phyloP scores from a whole-genome alignment of 2,329 filamentous ascomycete genomes.

The Ophiocordyceps sinensis region DNA sequence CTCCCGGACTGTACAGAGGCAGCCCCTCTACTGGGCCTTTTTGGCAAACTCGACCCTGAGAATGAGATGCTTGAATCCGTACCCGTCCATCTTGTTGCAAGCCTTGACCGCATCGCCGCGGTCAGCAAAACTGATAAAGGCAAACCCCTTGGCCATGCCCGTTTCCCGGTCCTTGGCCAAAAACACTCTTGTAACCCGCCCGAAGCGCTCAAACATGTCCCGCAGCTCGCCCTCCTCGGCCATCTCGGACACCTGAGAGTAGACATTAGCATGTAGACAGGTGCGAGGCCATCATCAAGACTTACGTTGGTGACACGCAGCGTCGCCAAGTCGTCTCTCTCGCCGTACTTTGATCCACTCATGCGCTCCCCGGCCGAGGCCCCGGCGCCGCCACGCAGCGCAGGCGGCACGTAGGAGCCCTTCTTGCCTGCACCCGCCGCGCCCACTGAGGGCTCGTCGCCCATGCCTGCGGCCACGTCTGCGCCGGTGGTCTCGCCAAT shows the following conservation, averaged over 20 bases:
- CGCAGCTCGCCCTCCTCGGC: conserved; percentile 91
- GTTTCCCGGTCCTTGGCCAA: conserved; percentile 96
- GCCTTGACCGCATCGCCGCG: conserved; percentile 79
- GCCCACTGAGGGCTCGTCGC: conserved; percentile 31
- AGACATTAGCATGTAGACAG: not conserved
- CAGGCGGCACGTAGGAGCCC: conserved; percentile 86
- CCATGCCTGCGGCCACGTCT: conserved; percentile 41
- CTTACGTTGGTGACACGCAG: conserved; percentile 94
- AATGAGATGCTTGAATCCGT: conserved; percentile 77
- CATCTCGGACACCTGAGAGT: conserved; percentile 75
- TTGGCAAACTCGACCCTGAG: conserved; percentile 80
- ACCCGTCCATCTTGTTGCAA: conserved; percentile 96
- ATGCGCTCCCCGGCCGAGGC: conserved; percentile 65
- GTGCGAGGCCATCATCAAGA: conserved; percentile 11
- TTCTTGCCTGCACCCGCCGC: conserved; percentile 48
- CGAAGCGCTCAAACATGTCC: conserved; percentile 96
- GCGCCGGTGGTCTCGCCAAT: conserved; percentile 45
- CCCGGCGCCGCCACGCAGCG: conserved; percentile 58
- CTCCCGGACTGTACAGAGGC: not conserved
- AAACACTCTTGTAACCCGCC: conserved; percentile 93
- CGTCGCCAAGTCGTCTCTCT: conserved; percentile 91
- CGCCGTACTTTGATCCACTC: conserved; percentile 65
- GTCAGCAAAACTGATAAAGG: conserved; percentile 95
- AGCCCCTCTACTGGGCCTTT: conserved; percentile 35
- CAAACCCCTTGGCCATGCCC: conserved; percentile 92